Conservation (phyloP, 805 yeast genomes). For the Torulaspora microellipsoides region DNA sequence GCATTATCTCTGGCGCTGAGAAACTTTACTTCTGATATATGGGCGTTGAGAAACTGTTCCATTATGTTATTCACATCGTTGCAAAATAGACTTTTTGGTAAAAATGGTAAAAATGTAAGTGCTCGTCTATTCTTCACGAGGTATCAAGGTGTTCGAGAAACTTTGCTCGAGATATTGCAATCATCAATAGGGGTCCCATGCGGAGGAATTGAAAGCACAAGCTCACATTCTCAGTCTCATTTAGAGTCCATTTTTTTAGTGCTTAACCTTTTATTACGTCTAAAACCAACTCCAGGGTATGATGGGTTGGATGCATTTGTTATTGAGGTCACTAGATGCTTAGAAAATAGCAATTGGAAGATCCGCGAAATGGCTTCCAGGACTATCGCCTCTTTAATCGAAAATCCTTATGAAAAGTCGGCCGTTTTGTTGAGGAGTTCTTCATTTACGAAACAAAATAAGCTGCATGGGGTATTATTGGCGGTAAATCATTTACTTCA, state of each 20-base stretch:
- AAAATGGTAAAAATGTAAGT: conserved; percentile 40
- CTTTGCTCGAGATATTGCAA: conserved; percentile 44
- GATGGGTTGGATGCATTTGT: conserved; percentile 51
- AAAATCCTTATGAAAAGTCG: conserved; percentile 32
- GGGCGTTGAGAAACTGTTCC: conserved; percentile 91
- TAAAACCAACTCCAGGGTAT: conserved; percentile 57
- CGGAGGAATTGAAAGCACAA: conserved; percentile 3
- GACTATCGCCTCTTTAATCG: conserved; percentile 51
- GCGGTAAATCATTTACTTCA: conserved; percentile 40
- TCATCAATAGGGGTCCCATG: conserved; percentile 22
- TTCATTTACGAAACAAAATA: conserved; percentile 38
- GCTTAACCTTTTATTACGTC: conserved; percentile 61
- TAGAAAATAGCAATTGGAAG: conserved; percentile 66
- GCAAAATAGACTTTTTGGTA: conserved; percentile 76
- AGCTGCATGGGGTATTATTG: conserved; percentile 55
- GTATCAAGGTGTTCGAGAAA: conserved; percentile 48
- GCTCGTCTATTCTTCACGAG: conserved; percentile 70
- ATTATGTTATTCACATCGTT: conserved; percentile 87
- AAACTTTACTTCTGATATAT: conserved; percentile 59
- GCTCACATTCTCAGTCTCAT: conserved; percentile 18
- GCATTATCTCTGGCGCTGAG: conserved; percentile 58
- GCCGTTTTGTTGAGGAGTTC: conserved; percentile 22
- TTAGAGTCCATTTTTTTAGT: conserved; percentile 71
- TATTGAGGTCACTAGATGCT: conserved; percentile 43
- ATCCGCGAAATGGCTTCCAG: conserved; percentile 83